phyloP scores from a whole-genome alignment of 306 rosid species.

The Myrica gale region DNA sequence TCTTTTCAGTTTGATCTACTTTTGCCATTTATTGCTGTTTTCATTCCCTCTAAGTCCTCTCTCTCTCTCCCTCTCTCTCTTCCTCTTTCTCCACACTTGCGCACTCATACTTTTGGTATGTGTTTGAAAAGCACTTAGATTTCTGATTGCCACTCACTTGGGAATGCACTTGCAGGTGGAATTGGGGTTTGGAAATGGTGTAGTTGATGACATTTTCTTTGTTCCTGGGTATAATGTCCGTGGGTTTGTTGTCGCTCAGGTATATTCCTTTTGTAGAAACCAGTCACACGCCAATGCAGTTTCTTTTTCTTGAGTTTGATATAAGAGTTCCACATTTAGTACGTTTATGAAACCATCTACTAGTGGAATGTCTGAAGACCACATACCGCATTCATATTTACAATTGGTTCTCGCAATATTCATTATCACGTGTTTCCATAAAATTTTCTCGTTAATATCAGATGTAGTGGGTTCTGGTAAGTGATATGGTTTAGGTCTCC shows the following conservation, averaged over 20 bases:
- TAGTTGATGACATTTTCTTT: conserved; percentile 65
- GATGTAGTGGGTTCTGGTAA: neutral
- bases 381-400: neutral
- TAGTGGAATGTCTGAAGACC: neutral
- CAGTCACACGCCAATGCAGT: neutral
- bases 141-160: conserved; percentile 22
- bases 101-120: too few species aligned
- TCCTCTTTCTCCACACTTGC: neutral
- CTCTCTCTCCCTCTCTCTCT: conserved; percentile 7
- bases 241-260: conserved; percentile 97
- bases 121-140: too few species aligned
- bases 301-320: conserved; percentile 13
- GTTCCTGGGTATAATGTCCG: conserved; percentile 78
- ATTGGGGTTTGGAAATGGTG: conserved; percentile 75
- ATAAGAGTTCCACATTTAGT: neutral
- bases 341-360: neutral
- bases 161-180: conserved; percentile 63
- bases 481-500: neutral
- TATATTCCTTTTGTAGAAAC: conserved; percentile 35
- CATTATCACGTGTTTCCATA: too few species aligned
- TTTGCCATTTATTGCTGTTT: conserved; percentile 24
- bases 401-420: too few species aligned
- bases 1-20: conserved; percentile 20
- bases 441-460: too few species aligned
- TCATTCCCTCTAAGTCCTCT: neutral